Conservation (phyloP, 2,329 filamentous ascomycete genomes). For the Pseudodiploospora longispora region DNA sequence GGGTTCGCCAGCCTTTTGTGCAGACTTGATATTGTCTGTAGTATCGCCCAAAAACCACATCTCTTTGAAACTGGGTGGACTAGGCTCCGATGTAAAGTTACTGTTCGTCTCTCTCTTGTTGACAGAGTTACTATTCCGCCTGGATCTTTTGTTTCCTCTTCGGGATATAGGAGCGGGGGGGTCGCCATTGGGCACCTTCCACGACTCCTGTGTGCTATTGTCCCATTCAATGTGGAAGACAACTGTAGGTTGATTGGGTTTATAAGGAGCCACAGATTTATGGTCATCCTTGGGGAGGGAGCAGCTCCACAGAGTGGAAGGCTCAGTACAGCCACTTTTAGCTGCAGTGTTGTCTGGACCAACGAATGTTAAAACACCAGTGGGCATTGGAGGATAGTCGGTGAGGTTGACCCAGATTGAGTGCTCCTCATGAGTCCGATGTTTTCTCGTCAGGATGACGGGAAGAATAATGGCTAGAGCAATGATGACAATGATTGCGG, state of each 20-base stretch:
- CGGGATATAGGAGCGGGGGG: conserved; percentile 19
- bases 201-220: conserved; percentile 44
- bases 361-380: conserved; percentile 70
- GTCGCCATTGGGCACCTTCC: conserved; percentile 37
- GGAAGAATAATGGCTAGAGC: conserved; percentile 51
- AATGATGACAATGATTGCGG: conserved; percentile 44
- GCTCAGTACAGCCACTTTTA: conserved; percentile 62
- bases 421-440: conserved; percentile 18
- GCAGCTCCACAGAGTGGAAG: conserved; percentile 78
- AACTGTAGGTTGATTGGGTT: conserved; percentile 66
- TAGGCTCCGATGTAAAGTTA: conserved; percentile 43
- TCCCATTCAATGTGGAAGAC: conserved; percentile 71
- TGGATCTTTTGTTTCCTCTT: conserved; percentile 15
- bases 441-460: conserved; percentile 39
- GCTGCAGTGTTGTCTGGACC: conserved; percentile 58
- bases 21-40: conserved; percentile 61
- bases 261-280: conserved; percentile 51
- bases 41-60: conserved; percentile 78
- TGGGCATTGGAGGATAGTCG: conserved; percentile 77
- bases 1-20: conserved; percentile 70
- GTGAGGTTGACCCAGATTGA: conserved; percentile 75
- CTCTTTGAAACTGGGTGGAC: conserved; percentile 56
- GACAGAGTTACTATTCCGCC: conserved; percentile 10
- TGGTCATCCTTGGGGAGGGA: conserved; percentile 73
- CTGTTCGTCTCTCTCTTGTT: conserved; percentile 1